A percentile compares a stretch with the other conserved stretches of the same genome.
phyloP scores from a whole-genome alignment of 805 yeast genomes.

The Naumovozyma castellii region DNA sequence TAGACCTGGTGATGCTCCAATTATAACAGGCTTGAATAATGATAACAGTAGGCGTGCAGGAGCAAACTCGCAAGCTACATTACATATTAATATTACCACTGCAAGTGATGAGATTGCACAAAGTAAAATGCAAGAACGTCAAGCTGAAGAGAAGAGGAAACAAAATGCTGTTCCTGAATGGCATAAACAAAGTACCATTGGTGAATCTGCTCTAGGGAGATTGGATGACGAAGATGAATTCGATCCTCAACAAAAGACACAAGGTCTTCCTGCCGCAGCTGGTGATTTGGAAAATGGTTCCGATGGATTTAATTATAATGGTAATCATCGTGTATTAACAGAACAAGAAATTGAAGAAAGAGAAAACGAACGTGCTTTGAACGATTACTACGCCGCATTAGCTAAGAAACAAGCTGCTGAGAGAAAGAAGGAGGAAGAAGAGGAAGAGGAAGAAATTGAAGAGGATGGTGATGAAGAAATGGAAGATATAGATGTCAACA shows the following conservation, averaged over 20 bases:
- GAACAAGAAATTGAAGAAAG: slow-evolving; percentile 42
- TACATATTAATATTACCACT: slow-evolving; percentile 79
- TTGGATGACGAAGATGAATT: slow-evolving; percentile 42
- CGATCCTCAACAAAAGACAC: slow-evolving; percentile 19
- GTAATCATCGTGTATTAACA: slow-evolving; percentile 14
- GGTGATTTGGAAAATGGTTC: slow-evolving; percentile 10
- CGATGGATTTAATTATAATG: slow-evolving; percentile 8
- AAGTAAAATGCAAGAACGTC: slow-evolving; percentile 54
- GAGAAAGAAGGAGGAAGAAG: slow-evolving; percentile 45
- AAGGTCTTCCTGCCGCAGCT: slow-evolving; percentile 14
- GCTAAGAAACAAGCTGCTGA: slow-evolving; percentile 59
- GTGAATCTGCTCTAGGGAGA: slow-evolving; percentile 49
- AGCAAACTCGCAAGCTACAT: slow-evolving; percentile 66
- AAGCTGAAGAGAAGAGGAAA: slow-evolving; percentile 61
- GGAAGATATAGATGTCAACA: slow-evolving; percentile 12
- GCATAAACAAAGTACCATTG: slow-evolving; percentile 90
- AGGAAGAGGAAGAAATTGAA: slow-evolving; percentile 38
- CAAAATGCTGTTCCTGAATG: slow-evolving; percentile 96
- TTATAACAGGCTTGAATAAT: slow-evolving; percentile 29
- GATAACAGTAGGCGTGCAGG: slow-evolving; percentile 42
- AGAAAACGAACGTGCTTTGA: slow-evolving; percentile 62
- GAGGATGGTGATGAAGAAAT: slow-evolving; percentile 29
- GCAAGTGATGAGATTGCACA: slow-evolving; percentile 73
- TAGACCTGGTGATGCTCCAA: slow-evolving; percentile 29
- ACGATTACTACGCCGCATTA: slow-evolving; percentile 68